Conservation (phyloP, 2,329 filamentous ascomycete genomes). For the Pseudogymnoascus sp. region DNA sequence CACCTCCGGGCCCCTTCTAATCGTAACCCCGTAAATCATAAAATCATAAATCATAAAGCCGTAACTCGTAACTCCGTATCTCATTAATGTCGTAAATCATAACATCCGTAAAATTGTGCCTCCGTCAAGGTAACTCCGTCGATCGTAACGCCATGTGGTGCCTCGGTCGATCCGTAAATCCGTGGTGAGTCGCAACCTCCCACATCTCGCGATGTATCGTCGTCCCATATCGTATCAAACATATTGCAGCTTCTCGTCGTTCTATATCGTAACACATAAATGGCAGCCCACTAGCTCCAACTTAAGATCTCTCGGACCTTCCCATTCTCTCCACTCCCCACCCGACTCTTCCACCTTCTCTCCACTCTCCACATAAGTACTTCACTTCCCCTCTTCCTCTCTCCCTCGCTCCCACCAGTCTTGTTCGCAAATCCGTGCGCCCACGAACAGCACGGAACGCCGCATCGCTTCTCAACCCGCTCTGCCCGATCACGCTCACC, state of each 20-base stretch:
- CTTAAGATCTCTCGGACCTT: conserved; percentile 9
- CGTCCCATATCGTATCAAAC: conserved; percentile 10
- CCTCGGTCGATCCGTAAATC: background rate
- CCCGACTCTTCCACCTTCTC: conserved; percentile 21
- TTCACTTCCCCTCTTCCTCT: conserved; percentile 12
- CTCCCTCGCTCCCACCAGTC: conserved; percentile 38
- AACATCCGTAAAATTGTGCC: conserved; percentile 1
- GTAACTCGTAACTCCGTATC: conserved; percentile 11
- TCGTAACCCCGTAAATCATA: background rate
- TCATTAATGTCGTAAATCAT: conserved; percentile 13
- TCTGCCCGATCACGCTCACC: conserved; percentile 67
- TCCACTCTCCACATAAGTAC: conserved; percentile 24
- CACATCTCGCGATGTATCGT: conserved; percentile 10
- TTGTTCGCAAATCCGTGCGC: conserved; percentile 59
- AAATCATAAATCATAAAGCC: conserved; percentile 10
- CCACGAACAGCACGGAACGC: conserved; percentile 61
- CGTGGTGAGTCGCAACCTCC: conserved; percentile 8
- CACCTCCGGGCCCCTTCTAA: background rate
- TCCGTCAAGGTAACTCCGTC: conserved; percentile 8
- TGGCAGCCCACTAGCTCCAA: background rate
- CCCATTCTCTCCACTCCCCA: conserved; percentile 25
- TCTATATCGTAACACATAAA: conserved; percentile 6
- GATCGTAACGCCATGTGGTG: conserved; percentile 15
- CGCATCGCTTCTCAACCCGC: conserved; percentile 61
- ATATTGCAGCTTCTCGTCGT: background rate